These are phyloP conservation scores for Chaetoceros muelleri DNA, from an alignment of 108 stramenopile species.

Conservation along the genomic window DNA sequence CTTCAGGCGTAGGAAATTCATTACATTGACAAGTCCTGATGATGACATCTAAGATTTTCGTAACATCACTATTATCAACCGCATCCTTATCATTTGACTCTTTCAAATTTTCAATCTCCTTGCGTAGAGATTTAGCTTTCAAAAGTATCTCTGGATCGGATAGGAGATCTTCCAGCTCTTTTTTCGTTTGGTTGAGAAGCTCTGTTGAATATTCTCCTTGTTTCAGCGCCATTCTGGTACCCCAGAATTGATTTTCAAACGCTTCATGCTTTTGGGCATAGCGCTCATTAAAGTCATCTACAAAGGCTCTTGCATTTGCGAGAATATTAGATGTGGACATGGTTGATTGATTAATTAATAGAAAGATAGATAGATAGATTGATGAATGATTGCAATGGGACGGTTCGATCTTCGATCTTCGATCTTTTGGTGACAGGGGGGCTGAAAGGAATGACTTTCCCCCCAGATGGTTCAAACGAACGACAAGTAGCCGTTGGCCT, in stretches of 20 bases:
- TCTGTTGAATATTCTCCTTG: conserved; percentile 36
- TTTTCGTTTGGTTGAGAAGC: conserved; percentile 41
- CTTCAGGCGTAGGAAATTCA: conserved; percentile 34
- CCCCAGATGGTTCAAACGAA: neutral
- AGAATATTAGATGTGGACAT: neutral
- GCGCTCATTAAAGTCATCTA: conserved; percentile 33
- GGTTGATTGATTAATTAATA: neutral
- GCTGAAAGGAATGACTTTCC: neutral
- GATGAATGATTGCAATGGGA: neutral
- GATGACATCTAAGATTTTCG: conserved; percentile 37
- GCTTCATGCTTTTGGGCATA: conserved; percentile 41
- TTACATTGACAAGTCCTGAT: conserved; percentile 45
- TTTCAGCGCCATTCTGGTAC: conserved; percentile 63
- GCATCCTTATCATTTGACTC: conserved; percentile 9
- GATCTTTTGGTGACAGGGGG: neutral
- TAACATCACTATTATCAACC: conserved; percentile 22
- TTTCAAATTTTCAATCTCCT: conserved; percentile 2
- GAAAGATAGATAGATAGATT: neutral
- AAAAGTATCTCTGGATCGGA: conserved; percentile 27
- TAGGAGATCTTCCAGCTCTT: conserved; percentile 54
- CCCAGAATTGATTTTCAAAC: conserved; percentile 72
- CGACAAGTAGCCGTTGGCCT: no score
- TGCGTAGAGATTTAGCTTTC: conserved; percentile 22
- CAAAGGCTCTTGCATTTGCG: conserved; percentile 33
- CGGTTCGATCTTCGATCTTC: neutral